phyloP scores from a whole-genome alignment of 192 early-diverging fungal genomes.

The Thamnidium elegans region DNA sequence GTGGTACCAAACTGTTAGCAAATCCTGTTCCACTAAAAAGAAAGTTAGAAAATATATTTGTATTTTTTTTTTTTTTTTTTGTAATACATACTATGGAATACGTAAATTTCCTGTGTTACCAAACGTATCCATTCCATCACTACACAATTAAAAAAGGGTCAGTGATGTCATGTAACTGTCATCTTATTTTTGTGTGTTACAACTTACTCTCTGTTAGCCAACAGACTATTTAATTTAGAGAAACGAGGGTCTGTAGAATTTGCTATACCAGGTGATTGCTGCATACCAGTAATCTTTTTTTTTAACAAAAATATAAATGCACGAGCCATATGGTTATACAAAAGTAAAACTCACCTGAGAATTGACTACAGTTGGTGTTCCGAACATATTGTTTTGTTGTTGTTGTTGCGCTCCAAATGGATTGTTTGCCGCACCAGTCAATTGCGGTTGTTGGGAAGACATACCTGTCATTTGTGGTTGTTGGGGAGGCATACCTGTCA shows the following conservation, averaged over 20 bases:
- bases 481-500: constrained; percentile 21
- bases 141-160: constrained; percentile 1
- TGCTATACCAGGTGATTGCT: background rate
- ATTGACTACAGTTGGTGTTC: constrained; percentile 5
- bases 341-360: constrained; percentile 8
- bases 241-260: constrained; percentile 15
- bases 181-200: background rate
- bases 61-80: background rate
- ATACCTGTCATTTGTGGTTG: constrained; percentile 11
- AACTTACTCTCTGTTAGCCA: constrained; percentile 19
- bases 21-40: constrained; percentile 15
- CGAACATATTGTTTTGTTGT: background rate
- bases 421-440: background rate
- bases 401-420: background rate
- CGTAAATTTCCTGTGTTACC: constrained; percentile 52
- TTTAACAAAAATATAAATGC: background rate
- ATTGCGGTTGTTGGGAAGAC: background rate
- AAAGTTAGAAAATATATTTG: too few relatives aligned
- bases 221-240: constrained; percentile 25
- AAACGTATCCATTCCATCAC: constrained; percentile 55
- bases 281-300: background rate
- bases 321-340: constrained; percentile 7
- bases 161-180: background rate
- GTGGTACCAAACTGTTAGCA: constrained; percentile 14
- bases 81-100: constrained; percentile 41